Base-by-base conservation (phyloP, 495 filamentous ascomycete species). In the Rhizodiscina lignyota region DNA sequence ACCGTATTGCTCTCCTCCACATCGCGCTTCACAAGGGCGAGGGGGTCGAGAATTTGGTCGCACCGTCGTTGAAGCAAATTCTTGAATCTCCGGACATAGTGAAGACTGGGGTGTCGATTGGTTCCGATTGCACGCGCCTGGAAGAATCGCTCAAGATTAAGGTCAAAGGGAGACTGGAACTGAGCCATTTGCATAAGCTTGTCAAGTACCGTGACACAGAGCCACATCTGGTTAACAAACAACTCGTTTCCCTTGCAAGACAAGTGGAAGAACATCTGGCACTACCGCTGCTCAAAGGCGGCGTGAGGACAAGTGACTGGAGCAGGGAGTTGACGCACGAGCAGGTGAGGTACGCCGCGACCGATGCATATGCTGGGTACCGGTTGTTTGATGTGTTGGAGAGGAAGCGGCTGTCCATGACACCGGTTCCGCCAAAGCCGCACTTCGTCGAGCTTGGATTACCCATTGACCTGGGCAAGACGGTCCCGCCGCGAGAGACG, bases 31-130 rank as follows among this genome's bases (percentile, higher is more conserved):
- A 44, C 38, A 32, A 38, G 23, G 53, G 53, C 2, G 37, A 37
- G 1, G 52, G 43, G 0, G 34, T 35, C 2, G 47, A 50, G 3
- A 34, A 60, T 26, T 43, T 60, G 1, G 17, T 60, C 13, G 43
- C 51, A 6, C 44, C 47, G 2, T 42, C 44, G n/a, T 28, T 60
- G 4, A 47, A 45, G 34, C 23, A 67, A 47, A 28, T 77, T 64
- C 48, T 94, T 80, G 8, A 94, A 68, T 27, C 86, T 68, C n/a
- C 75, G 64, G 21, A 89, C 73, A 52, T 92, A 75, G 54, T 89
- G 77, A 37, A 97, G 67, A 1, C 83, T 75, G 15, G 89, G 72
- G 53, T 97, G 85, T 32, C 83, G 78, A 48, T 96, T 79, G 16
- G 80, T 79, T 58, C 89, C 82, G 62, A 96, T 44, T 47, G 41